Conservation (phyloP, 1,284 basidiomycete species). For the Leccinum fallax region DNA sequence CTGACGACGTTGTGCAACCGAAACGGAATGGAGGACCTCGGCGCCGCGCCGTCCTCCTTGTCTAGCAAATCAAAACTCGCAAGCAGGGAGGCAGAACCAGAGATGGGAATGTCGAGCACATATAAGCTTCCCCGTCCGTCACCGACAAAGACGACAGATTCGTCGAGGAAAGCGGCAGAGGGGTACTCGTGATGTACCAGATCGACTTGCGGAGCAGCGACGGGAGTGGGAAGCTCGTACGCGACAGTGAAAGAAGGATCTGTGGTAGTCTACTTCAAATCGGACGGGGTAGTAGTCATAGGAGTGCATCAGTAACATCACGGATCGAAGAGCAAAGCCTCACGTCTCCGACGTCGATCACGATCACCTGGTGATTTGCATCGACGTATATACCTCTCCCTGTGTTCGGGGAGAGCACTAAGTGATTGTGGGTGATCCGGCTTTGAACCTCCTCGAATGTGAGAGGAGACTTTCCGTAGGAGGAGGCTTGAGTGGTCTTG, state of each 20-base stretch:
- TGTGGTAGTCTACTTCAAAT: conserved; percentile 48
- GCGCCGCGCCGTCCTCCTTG: conserved; percentile 24
- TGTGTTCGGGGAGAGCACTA: conserved; percentile 52
- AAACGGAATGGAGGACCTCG: conserved; percentile 50
- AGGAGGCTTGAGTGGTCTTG: conserved; percentile 60
- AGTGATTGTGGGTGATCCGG: conserved; percentile 85
- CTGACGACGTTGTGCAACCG: conserved; percentile 52
- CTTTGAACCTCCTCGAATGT: conserved; percentile 83
- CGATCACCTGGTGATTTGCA: conserved; percentile 60
- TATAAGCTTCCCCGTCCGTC: conserved; percentile 77
- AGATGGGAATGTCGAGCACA: conserved; percentile 44
- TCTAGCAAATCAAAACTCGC: conserved; percentile 56
- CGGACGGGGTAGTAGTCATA: conserved; percentile 6
- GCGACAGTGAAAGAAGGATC: conserved; percentile 58
- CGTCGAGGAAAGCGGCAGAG: conserved; percentile 60
- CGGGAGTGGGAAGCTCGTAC: conserved; percentile 59
- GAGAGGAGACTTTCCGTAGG: conserved; percentile 59
- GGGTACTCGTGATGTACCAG: conserved; percentile 72
- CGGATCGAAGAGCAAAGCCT: conserved; percentile 29
- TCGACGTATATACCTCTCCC: conserved; percentile 73
- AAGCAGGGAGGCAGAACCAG: conserved; percentile 46
- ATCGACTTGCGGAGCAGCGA: conserved; percentile 42
- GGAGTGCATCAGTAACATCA: conserved; percentile 19
- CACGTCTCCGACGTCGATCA: conserved; percentile 61
- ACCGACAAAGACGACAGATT: conserved; percentile 58